Evolutionary conservation across 306 rosid genomes (phyloP), one percentile per base, ranked within the genome.

Genomic region (Quercus gilva): DNA sequence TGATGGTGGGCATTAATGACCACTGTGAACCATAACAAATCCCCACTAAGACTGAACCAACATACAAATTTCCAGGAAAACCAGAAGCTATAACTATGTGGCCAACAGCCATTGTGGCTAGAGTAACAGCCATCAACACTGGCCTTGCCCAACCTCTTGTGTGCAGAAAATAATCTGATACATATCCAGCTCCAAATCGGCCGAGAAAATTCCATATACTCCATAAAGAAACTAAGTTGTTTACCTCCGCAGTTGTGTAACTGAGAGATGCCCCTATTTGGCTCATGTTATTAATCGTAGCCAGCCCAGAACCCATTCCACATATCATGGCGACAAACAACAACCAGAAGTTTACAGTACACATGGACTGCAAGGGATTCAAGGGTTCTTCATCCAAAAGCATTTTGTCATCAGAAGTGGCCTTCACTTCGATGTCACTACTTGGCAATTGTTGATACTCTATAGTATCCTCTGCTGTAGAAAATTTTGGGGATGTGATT

Each of bases 201-300:
- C 99, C 97, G 0, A 92, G 91, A 80, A 94, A 92, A 71, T 94
- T 92, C 99, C 99, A 94, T 89, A 92, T 90, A 74, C 99, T 92
- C 97, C 97, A 94, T 2, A 94, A 49, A 26, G 99, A 91, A 37
- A 94, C 97, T 70, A 94, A 79, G 23, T 90, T 88, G 23, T 79
- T 84, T 19, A 91, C 87, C 87, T 90, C 90, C 33, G 74, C 69
- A 45, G 86, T 74, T 65, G 86, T 88, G 80, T 94, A 94, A 20
- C 92, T 97, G 76, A 94, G 86, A 74, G 99, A 94, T 55, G 91
- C 74, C 43, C 99, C 99, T 58, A 92, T 80, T 74, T 94, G 99
- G 88, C 95, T 87, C 97, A 94, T 89, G 85, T 94, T 94, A 81
- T 94, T 94, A 41, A 92, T 87, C 7, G 94, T 88, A 37, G 97